Base-by-base conservation (phyloP, 176 grass and related monocot genomes). In the Oryza punctata region DNA sequence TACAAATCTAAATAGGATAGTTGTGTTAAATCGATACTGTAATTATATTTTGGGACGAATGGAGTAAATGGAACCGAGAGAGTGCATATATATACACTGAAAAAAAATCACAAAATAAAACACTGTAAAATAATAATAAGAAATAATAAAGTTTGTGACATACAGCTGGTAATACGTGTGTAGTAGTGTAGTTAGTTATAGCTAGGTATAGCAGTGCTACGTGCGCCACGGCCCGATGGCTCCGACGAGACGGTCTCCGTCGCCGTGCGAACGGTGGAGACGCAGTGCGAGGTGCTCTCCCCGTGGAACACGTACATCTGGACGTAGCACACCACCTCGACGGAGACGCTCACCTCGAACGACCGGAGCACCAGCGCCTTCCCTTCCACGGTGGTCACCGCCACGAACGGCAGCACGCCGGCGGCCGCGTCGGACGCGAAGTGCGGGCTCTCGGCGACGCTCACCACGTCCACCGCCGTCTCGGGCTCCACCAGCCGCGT, bases 361-460 rank as follows among this genome's bases (percentile, higher is more conserved):
- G 47, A 21, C 1, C 27, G 11, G 4, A 90, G 84, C 84, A 90
- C 88, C 45, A 90, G 78, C 60, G 88, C 88, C 73, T 86, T 86
- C 1, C 88, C 88, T 0, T 47, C 79, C 60, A 90, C 67, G 79
- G 4, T 35, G 21, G 27, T 69, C 67, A 37, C 68, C 60, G 49
- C 46, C n/a, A 82, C 79, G 84, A 90, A 90, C 63, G 88, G 84
- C 13, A 90, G 88, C 69, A 23, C 70, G 0, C 88, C 88, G 7
- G 84, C 75, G 6, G 63, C 70, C 5, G 73, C 63, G 72, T 97
- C 92, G 19, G 15, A 3, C 32, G 78, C 64, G 54, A 97, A 91
- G 81, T 83, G 73, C 30, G 30, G 70, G 85, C 2, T 89, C 28
- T 66, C 75, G n/a, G 57, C 73, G 16, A 97, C 66, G 65, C 45